A percentile compares a stretch with the other conserved stretches of the same genome.
These are phyloP conservation scores for Amaranthus tricolor DNA, from an alignment of 179 eudicot species.

Conservation along the genomic window DNA sequence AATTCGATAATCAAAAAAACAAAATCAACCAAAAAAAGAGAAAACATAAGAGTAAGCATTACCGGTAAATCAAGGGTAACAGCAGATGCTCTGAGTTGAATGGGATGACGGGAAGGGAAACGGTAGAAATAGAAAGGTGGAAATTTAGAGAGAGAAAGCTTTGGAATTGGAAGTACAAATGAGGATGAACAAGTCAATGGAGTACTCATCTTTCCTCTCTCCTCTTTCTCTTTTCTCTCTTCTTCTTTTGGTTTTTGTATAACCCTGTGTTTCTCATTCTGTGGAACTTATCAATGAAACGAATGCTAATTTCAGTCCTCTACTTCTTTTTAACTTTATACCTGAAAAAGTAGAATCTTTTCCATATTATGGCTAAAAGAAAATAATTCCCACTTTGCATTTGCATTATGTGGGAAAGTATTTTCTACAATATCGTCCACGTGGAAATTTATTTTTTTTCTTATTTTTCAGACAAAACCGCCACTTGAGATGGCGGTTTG, in stretches of 20 bases:
- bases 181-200: slow-evolving; percentile 17
- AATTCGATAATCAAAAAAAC: background rate
- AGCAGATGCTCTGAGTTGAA: slow-evolving; percentile 27
- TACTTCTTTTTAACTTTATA: too few relatives aligned
- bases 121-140: slow-evolving; percentile 5
- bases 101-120: slow-evolving; percentile 13
- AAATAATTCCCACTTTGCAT: too few relatives aligned
- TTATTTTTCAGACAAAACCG: too few relatives aligned
- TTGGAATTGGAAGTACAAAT: slow-evolving; percentile 10
- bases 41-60: background rate
- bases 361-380: too few relatives aligned
- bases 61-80: slow-evolving; percentile 30
- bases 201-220: background rate
- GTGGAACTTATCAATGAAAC: slow-evolving; percentile 31
- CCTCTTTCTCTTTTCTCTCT: background rate
- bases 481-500: too few relatives aligned
- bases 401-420: too few relatives aligned
- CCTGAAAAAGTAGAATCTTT: too few relatives aligned
- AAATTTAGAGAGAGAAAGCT: slow-evolving; percentile 23
- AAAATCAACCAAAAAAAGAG: background rate
- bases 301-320: slow-evolving; percentile 21
- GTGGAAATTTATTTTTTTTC: too few relatives aligned
- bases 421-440: too few relatives aligned
- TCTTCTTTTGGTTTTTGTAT: background rate
- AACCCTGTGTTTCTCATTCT: background rate